Conservation (phyloP, 208 protist genomes). For the Crithidia acanthocephali region DNA sequence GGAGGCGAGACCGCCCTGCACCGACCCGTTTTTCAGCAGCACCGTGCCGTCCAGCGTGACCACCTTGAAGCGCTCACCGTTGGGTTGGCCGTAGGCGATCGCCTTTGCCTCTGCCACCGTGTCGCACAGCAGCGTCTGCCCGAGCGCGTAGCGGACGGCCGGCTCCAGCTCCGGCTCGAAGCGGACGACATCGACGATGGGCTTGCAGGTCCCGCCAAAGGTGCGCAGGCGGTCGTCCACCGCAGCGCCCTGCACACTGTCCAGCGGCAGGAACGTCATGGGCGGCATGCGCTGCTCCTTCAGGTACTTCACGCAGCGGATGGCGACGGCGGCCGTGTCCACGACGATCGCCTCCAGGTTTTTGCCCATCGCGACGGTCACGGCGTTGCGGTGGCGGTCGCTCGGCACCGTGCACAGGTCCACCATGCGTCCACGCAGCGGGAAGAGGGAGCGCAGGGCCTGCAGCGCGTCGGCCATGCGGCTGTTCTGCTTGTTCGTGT, state of each 20-base stretch:
- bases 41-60: slow-evolving; percentile 96
- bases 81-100: slow-evolving; percentile 79
- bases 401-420: slow-evolving; percentile 95
- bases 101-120: slow-evolving; percentile 89
- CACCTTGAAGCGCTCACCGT: slow-evolving; percentile 88
- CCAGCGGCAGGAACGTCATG: slow-evolving; percentile 97
- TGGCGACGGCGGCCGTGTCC: slow-evolving; percentile 92
- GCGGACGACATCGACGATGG: slow-evolving; percentile 94
- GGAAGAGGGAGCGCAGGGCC: slow-evolving; percentile 90
- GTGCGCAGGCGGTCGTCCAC: slow-evolving; percentile 92
- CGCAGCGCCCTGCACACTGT: slow-evolving; percentile 86
- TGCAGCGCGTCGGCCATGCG: slow-evolving; percentile 89
- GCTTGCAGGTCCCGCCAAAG: slow-evolving; percentile 91
- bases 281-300: slow-evolving; percentile 94
- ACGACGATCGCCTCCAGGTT: slow-evolving; percentile 97
- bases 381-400: slow-evolving; percentile 91
- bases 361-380: slow-evolving; percentile 96
- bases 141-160: slow-evolving; percentile 95
- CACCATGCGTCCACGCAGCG: slow-evolving; percentile 88
- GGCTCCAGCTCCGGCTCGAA: slow-evolving; percentile 85
- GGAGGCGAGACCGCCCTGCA: slow-evolving; percentile 93
- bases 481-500: slow-evolving; percentile 76
- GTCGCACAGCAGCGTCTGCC: slow-evolving; percentile 97
- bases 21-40: slow-evolving; percentile 95
- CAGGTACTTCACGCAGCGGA: slow-evolving; percentile 96